These are phyloP conservation scores for Firmiana major DNA, from an alignment of 345 rosid genomes.

Conservation along the genomic window DNA sequence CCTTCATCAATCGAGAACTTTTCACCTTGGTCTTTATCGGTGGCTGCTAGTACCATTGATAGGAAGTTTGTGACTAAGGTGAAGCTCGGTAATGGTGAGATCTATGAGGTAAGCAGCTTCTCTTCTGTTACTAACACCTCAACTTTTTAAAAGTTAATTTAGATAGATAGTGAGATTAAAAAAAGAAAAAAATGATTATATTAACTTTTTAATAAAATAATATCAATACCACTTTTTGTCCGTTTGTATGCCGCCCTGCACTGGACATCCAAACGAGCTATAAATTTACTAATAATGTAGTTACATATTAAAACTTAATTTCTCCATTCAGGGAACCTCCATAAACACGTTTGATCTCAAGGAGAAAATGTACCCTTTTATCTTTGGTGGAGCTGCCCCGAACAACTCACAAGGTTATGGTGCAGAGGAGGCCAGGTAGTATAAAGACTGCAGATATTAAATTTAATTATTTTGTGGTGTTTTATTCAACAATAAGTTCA, in stretches of 20 bases:
- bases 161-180: too few species aligned
- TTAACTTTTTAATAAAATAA: too few species aligned
- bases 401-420: not conserved
- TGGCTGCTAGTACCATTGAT: constrained; percentile 43
- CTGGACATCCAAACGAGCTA: too few species aligned
- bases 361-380: constrained; percentile 20
- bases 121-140: not conserved
- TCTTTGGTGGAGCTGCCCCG: not conserved
- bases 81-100: constrained; percentile 26
- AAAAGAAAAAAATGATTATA: too few species aligned
- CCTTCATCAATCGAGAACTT: constrained; percentile 4
- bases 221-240: too few species aligned
- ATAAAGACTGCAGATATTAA: too few species aligned
- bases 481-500: not conserved
- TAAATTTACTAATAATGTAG: not conserved
- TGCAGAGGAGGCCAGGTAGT: not conserved
- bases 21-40: constrained; percentile 45
- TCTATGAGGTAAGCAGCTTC: constrained; percentile 25
- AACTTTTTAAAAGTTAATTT: too few species aligned
- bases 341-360: constrained; percentile 13
- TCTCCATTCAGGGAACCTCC: not conserved
- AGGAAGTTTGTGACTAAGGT: constrained; percentile 27
- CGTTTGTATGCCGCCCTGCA: too few species aligned
- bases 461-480: not conserved
- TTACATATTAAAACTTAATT: not conserved